These are phyloP conservation scores for Bertia moriformis DNA, from an alignment of 2,329 filamentous ascomycete genomes.

Conservation along the genomic window DNA sequence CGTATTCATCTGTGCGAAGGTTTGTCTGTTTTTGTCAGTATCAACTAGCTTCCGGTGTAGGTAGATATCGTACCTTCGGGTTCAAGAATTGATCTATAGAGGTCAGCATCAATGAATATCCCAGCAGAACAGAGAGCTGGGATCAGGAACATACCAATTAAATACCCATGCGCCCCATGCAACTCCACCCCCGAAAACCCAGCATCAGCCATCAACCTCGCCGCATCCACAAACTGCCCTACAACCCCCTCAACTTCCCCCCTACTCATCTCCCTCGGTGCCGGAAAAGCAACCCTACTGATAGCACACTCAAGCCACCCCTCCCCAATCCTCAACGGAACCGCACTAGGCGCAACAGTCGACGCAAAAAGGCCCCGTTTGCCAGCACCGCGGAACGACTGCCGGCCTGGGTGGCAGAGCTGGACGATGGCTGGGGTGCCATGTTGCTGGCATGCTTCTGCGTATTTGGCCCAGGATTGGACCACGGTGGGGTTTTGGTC, in stretches of 20 bases:
- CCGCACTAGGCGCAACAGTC: neutral
- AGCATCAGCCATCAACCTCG: conserved; percentile 1
- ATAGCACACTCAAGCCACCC: neutral
- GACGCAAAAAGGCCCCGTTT: neutral
- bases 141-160: conserved; percentile 17
- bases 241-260: conserved; percentile 1
- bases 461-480: neutral
- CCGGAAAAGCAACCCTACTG: neutral
- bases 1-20: conserved; percentile 28
- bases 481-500: neutral
- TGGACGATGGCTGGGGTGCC: neutral
- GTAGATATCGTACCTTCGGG: conserved; percentile 12
- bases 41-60: neutral
- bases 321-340: neutral
- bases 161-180: conserved; percentile 3
- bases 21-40: conserved; percentile 19
- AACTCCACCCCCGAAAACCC: conserved; percentile 2
- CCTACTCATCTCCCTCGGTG: conserved; percentile 1
- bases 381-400: conserved; percentile 1
- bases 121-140: conserved; percentile 23
- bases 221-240: conserved; percentile 1
- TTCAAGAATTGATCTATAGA: conserved; percentile 17
- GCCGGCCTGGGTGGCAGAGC: conserved; percentile 1
- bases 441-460: neutral
- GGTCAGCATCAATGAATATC: neutral